Conservation (phyloP, 2,329 filamentous ascomycete genomes). For the Penicillium sp. region DNA sequence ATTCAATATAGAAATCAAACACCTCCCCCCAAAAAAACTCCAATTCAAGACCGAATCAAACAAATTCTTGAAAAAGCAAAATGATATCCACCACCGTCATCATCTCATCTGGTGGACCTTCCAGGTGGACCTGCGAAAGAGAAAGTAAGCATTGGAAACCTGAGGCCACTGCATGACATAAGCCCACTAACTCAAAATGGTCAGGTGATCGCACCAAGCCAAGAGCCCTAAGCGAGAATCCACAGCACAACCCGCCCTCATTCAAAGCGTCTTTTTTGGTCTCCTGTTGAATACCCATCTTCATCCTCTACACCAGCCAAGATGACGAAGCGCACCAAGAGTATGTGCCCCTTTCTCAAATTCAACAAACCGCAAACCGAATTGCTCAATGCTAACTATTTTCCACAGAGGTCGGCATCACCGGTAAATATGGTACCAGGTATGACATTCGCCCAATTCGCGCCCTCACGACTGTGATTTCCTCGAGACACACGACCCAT, state of each 20-base stretch:
- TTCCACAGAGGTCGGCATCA: conserved; percentile 79
- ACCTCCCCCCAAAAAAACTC: background rate
- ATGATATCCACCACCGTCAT: conserved; percentile 1
- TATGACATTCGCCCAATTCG: conserved; percentile 52
- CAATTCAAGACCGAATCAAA: background rate
- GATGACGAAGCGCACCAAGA: conserved; percentile 96
- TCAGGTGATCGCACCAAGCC: conserved; percentile 29
- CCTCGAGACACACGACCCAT: conserved; percentile 14
- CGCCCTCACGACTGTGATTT: conserved; percentile 13
- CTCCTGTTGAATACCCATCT: conserved; percentile 37
- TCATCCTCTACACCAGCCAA: conserved; percentile 52
- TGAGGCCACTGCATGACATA: conserved; percentile 6
- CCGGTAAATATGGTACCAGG: conserved; percentile 97
- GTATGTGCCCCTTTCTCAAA: conserved; percentile 32
- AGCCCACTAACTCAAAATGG: conserved; percentile 6
- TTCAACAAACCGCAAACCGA: background rate
- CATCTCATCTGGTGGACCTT: conserved; percentile 1
- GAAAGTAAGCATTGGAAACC: conserved; percentile 7
- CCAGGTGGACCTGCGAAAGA: background rate
- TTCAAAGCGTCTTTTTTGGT: conserved; percentile 33
- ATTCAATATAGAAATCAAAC: background rate
- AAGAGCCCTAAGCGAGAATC: conserved; percentile 42
- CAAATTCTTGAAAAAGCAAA: background rate
- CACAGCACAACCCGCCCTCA: conserved; percentile 32
- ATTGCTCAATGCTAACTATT: conserved; percentile 30